Percentiles rank a stretch among this genome's conserved stretches.
Conservation (phyloP, 208 protist genomes). For the Crithidia expoeki region DNA sequence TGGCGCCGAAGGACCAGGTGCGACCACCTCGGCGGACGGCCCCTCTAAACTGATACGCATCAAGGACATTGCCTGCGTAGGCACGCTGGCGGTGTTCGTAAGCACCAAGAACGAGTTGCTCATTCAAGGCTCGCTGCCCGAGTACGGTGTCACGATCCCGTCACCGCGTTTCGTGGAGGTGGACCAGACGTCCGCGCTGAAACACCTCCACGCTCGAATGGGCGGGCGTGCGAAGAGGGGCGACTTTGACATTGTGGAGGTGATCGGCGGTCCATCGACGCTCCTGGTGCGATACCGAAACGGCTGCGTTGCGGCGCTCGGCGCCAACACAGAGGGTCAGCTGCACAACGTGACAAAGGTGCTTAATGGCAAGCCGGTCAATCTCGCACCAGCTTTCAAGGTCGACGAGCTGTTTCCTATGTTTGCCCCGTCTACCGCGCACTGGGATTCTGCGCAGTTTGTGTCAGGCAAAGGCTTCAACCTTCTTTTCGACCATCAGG, state of each 20-base stretch:
- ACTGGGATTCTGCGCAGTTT: slow-evolving; percentile 31
- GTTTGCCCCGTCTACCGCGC: slow-evolving; percentile 28
- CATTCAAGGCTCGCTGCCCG: slow-evolving; percentile 61
- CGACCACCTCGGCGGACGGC: background rate
- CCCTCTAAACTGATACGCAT: slow-evolving; percentile 60
- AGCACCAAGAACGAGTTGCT: slow-evolving; percentile 65
- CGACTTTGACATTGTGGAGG: slow-evolving; percentile 43
- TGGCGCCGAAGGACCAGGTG: background rate
- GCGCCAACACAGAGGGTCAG: slow-evolving; percentile 76
- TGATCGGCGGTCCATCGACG: slow-evolving; percentile 53
- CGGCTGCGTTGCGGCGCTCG: slow-evolving; percentile 67
- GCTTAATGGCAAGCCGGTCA: slow-evolving; percentile 40
- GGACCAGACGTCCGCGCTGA: slow-evolving; percentile 42
- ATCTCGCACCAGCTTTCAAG: slow-evolving; percentile 56
- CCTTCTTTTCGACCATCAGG: slow-evolving; percentile 60
- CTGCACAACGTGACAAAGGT: slow-evolving; percentile 46
- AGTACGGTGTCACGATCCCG: slow-evolving; percentile 62
- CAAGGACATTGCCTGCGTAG: slow-evolving; percentile 65
- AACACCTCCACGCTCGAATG: slow-evolving; percentile 11
- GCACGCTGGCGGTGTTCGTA: slow-evolving; percentile 52
- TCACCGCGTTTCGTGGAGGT: slow-evolving; percentile 59
- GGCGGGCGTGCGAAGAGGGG: background rate
- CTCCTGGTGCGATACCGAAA: slow-evolving; percentile 67
- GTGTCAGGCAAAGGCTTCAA: slow-evolving; percentile 58
- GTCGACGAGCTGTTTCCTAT: slow-evolving; percentile 46